Conservation (phyloP, 1,284 basidiomycete genomes). For the Microbotryum saponariae region DNA sequence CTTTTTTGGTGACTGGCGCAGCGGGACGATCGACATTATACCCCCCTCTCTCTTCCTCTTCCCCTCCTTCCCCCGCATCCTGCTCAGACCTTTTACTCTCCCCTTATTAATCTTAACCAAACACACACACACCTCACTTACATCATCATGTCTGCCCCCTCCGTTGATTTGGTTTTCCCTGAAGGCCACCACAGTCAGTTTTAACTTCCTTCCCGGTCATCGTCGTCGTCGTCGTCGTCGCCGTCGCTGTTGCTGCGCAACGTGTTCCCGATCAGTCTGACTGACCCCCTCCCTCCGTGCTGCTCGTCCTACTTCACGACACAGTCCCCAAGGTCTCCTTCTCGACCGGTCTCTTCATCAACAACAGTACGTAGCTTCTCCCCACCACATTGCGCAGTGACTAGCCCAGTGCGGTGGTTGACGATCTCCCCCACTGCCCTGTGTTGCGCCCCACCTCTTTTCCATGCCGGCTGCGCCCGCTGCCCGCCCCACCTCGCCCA, state of each 20-base stretch:
- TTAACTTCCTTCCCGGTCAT: conserved; percentile 11
- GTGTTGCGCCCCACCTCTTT: neutral
- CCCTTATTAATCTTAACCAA: neutral
- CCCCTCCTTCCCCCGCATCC: too few relatives aligned
- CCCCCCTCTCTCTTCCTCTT: too few relatives aligned
- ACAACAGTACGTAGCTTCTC: conserved; percentile 69
- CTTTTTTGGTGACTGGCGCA: too few relatives aligned
- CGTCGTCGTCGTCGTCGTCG: conserved; percentile 20
- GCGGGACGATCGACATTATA: too few relatives aligned
- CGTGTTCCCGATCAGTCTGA: neutral
- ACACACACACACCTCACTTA: conserved; percentile 5
- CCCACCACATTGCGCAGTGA: conserved; percentile 59
- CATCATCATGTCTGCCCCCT: conserved; percentile 30
- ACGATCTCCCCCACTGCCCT: conserved; percentile 51
- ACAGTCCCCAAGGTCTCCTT: conserved; percentile 36
- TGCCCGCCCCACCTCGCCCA: neutral
- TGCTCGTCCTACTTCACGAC: neutral
- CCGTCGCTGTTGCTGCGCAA: neutral
- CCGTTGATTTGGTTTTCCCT: conserved; percentile 39
- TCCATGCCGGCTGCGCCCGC: neutral
- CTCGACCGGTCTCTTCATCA: conserved; percentile 72
- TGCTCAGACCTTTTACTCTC: neutral
- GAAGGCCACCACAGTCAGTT: conserved; percentile 26
- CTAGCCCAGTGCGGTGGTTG: conserved; percentile 46
- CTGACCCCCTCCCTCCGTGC: neutral